Evolutionary conservation across 352 stramenopile genomes (phyloP), one percentile per base, ranked within the genome.

Genomic region (Phytophthora foliorum): DNA sequence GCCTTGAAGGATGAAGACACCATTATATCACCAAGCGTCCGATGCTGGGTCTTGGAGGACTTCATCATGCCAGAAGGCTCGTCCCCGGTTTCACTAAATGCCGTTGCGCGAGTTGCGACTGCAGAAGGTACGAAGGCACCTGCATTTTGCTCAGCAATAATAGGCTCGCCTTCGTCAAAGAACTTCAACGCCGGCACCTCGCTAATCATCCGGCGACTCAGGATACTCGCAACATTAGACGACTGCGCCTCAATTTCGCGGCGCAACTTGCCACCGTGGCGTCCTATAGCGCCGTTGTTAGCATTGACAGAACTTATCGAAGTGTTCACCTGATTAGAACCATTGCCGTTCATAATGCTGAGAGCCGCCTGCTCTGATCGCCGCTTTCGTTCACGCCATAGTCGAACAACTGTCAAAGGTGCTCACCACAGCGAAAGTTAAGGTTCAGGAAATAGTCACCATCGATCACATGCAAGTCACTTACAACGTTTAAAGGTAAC

Each of bases 161-260:
- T 6, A 1, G 25, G 19, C 22, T 75, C 48, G 22, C 24, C 63
- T 57, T 90, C 82, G 56, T 92, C 82, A 51, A 94, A 94, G 72
- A 93, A 94, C 44, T 92, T 89, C 22, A 94, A 71, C 5, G 87
- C 87, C 0, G 83, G 87, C 17, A 94, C 84, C 29, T 92, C 80
- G 24, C 83, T 77, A 44, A 93, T 89, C 59, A 93, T 70, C n/a
- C 84, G 76, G 9, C 81, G 81, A 58, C 84, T 92, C 66, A 94
- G 62, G 41, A 94, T 93, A 19, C 83, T 84, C 9, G 91, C 83
- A 31, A 94, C 80, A 63, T 88, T 89, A 6, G 78, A 81, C 25
- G 86, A 87, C 50, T 92, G 75, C 1, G 84, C 79, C 29, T 74
- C 67, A 19, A 91, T 59, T 48, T 91, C 82, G 16, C 76, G 83